phyloP scores from a whole-genome alignment of 2,329 filamentous ascomycete species.

The Colletotrichum karsti region DNA sequence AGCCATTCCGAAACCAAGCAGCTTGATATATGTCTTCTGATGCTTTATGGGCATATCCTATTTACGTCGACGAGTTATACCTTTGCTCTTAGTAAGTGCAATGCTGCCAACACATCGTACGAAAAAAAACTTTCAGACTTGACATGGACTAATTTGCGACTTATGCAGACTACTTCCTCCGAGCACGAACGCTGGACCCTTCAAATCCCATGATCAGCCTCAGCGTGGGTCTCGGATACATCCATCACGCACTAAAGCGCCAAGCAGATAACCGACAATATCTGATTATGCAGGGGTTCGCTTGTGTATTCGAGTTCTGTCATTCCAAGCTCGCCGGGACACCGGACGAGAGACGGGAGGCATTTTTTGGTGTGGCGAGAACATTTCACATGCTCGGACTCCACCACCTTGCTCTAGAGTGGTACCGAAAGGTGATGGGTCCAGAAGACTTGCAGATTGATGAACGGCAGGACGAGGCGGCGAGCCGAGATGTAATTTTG shows the following conservation, averaged over 20 bases:
- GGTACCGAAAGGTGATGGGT: constrained; percentile 24
- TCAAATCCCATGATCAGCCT: constrained; percentile 82
- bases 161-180: constrained; percentile 78
- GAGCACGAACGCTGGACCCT: constrained; percentile 78
- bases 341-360: constrained; percentile 70
- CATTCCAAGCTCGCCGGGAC: constrained; percentile 55
- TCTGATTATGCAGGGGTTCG: constrained; percentile 83
- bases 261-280: constrained; percentile 92
- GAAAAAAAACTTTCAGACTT: no score
- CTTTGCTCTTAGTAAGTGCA: constrained; percentile 75
- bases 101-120: not conserved
- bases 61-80: constrained; percentile 85
- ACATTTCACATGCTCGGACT: constrained; percentile 66
- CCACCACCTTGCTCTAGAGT: constrained; percentile 30
- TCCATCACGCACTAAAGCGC: constrained; percentile 89
- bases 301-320: constrained; percentile 82
- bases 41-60: constrained; percentile 90
- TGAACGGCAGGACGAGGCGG: not conserved
- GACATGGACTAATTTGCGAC: not conserved
- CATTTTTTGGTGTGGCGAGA: constrained; percentile 82
- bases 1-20: constrained; percentile 35
- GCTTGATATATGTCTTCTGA: constrained; percentile 83
- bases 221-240: constrained; percentile 82
- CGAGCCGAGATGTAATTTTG: constrained; percentile 16
- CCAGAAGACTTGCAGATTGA: not conserved